These are phyloP conservation scores for Didymella sp. DNA, from an alignment of 2,329 filamentous ascomycete genomes.

Conservation along the genomic window DNA sequence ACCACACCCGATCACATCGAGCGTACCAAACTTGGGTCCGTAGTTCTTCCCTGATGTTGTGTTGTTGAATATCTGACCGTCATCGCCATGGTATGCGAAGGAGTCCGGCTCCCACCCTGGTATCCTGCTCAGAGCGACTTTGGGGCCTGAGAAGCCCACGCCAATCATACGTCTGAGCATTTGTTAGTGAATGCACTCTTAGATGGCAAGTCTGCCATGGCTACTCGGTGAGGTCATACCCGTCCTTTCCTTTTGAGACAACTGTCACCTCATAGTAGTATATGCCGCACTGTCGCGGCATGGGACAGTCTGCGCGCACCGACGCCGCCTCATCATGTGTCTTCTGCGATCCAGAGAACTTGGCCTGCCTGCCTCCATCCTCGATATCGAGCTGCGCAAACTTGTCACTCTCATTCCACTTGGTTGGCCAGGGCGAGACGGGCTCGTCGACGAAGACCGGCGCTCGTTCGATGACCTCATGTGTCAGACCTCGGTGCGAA, in stretches of 20 bases:
- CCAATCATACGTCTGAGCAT: constrained; percentile 55
- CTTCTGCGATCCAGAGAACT: constrained; percentile 63
- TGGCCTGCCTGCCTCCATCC: constrained; percentile 74
- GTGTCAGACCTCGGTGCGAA: constrained; percentile 78
- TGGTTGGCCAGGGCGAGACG: constrained; percentile 76
- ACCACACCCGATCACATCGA: constrained; percentile 69
- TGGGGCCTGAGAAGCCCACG: constrained; percentile 66
- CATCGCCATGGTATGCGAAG: constrained; percentile 72
- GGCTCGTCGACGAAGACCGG: constrained; percentile 66
- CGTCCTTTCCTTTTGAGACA: constrained; percentile 70
- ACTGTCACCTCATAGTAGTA: constrained; percentile 89
- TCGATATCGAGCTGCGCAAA: constrained; percentile 75
- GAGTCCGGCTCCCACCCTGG: constrained; percentile 71
- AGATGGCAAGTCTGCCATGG: constrained; percentile 39
- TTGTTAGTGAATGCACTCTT: constrained; percentile 27
- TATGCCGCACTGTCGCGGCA: constrained; percentile 88
- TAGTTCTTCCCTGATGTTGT: constrained; percentile 64
- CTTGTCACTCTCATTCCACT: constrained; percentile 84
- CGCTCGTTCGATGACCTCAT: constrained; percentile 82
- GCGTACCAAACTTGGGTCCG: constrained; percentile 64
- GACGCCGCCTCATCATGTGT: constrained; percentile 77
- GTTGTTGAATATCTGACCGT: constrained; percentile 68
- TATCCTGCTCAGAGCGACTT: constrained; percentile 65
- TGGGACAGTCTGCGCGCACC: constrained; percentile 81
- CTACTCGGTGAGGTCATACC: constrained; percentile 53